Evolutionary conservation across 192 early-diverging fungal species (phyloP), one percentile per base, ranked within the genome.

Genomic region (Tieghemiomyces parasiticus): DNA sequence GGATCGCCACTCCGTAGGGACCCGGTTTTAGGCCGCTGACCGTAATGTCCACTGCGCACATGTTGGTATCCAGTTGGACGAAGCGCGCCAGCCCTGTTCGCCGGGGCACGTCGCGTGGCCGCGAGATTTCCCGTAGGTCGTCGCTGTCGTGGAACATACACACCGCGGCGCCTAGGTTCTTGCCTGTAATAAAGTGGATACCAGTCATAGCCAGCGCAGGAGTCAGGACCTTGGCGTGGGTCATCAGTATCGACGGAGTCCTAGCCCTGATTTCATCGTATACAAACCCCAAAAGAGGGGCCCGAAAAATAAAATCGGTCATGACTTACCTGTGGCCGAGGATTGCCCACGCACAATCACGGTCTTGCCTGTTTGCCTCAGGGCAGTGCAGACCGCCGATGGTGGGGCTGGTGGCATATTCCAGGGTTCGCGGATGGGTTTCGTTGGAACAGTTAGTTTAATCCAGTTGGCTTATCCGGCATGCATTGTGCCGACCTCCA

Each of bases 161-260:
- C 6, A 95, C 92, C 22, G 92, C 92, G 0, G 90, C 90, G 33
- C 86, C 88, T 45, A 83, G 74, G 60, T 88, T 83, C 8, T 63
- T 63, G 19, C 66, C 70, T 71, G 28, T 29, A 49, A 8, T 9
- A n/a, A 2, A 10, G 2, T 3, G 38, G 24, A 53, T 25, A 60
- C 16, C 10, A 2, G 30, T 28, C n/a, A n/a, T n/a, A n/a, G n/a
- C n/a, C n/a, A n/a, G n/a, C n/a, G 58, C 33, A 50, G 38, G 49
- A 14, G 45, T 31, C 35, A 32, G 42, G 56, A 24, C 8, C 22
- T 22, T 63, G 1, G 35, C 20, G 22, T 24, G 29, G n/a, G 4
- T 16, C 24, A 58, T 44, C 45, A 34, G 24, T 58, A 20, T 60
- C 56, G 26, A 2, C 1, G 22, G n/a, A 4, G 45, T 42, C 19